phyloP scores from a whole-genome alignment of 2,329 filamentous ascomycete genomes.

The Aspergillus caelatus region DNA sequence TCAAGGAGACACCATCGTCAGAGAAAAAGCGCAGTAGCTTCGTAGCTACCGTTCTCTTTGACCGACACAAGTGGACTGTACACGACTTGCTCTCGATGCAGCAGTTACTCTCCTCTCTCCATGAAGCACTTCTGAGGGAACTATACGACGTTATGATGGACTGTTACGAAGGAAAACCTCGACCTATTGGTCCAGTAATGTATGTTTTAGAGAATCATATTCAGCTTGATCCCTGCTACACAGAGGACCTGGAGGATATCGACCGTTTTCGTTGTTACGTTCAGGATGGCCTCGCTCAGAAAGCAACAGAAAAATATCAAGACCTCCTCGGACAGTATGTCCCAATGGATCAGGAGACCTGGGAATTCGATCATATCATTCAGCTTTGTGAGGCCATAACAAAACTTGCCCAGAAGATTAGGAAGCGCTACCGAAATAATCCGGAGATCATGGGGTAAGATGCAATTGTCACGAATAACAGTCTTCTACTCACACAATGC shows the following conservation, averaged over 20 bases:
- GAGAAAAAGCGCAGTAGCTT: constrained; percentile 58
- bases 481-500: constrained; percentile 22
- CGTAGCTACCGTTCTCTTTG: constrained; percentile 51
- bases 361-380: constrained; percentile 90
- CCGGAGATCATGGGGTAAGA: constrained; percentile 78
- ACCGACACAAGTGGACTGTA: constrained; percentile 69
- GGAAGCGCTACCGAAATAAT: constrained; percentile 87
- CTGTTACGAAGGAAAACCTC: constrained; percentile 86
- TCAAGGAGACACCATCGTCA: constrained; percentile 72
- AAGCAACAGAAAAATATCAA: constrained; percentile 78
- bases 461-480: constrained; percentile 18
- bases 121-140: constrained; percentile 83
- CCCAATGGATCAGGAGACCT: constrained; percentile 76
- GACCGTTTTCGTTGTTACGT: constrained; percentile 73
- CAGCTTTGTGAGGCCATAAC: constrained; percentile 84
- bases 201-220: constrained; percentile 82
- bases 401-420: constrained; percentile 82
- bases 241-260: constrained; percentile 68
- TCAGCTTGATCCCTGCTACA: constrained; percentile 75
- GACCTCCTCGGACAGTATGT: constrained; percentile 78
- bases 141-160: constrained; percentile 85
- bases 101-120: constrained; percentile 70
- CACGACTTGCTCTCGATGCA: constrained; percentile 73
- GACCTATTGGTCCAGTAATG: constrained; percentile 77
- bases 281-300: constrained; percentile 70